Evolutionary conservation across 805 yeast species (phyloP), one percentile per base, ranked within the genome.

Genomic region (Jamesozyma lodderae): DNA sequence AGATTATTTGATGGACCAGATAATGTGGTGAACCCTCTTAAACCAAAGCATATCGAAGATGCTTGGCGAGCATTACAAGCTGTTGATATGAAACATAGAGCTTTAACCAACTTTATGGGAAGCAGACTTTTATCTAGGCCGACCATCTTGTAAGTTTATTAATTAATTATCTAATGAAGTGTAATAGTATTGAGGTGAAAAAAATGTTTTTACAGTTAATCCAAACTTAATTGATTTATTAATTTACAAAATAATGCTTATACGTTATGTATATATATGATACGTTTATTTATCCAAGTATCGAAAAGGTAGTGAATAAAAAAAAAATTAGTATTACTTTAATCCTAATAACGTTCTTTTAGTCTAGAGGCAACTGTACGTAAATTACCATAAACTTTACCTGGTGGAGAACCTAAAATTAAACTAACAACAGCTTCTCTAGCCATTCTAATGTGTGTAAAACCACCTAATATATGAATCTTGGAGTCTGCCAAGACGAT

Each of bases 331-430:
- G 10, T 6, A 24, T 24, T 24, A 6, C 10, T 26, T n/a, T 26
- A 26, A 13, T 5, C 13, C 28, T 47, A 92, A 62, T 83, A 92
- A 56, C 97, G 79, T 65, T 92, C 98, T 68, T 92, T 92, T 80
- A 92, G 76, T 66, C 98, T 77, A 10, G 96, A 84, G 33, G 97
- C 96, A 50, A 92, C 94, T 27, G 94, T 86, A 67, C 98, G 83
- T 63, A 92, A 72, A 62, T 92, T 92, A 48, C 97, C 97, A 59
- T 92, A 92, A 41, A 92, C 95, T 64, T 92, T 92, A 48, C 97
- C 96, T 28, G 98, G 98, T 29, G 97, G 98, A 44, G 94, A 80
- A 68, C 99, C 99, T 53, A 92, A 73, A 66, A 92, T 92, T 57
- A 92, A 72, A 47, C 90, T 77, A 43, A 92, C 96, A 23, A 92